phyloP scores from a whole-genome alignment of 192 early-diverging fungal genomes.

The Coemansia sp. region DNA sequence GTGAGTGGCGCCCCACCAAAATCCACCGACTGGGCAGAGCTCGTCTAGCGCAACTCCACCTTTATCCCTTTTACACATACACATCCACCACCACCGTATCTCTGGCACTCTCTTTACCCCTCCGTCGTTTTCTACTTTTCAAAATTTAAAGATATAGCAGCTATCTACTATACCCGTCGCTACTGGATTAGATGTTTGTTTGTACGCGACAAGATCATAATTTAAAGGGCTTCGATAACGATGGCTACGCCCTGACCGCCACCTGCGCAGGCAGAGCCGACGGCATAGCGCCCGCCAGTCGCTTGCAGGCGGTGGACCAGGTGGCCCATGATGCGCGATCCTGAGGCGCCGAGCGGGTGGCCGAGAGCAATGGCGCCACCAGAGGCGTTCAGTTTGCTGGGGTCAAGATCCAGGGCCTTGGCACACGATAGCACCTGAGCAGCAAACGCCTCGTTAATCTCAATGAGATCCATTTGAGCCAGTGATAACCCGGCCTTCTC shows the following conservation, averaged over 20 bases:
- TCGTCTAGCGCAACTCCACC: conserved; percentile 26
- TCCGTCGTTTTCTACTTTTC: neutral
- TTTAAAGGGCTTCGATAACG: conserved; percentile 61
- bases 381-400: conserved; percentile 75
- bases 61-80: neutral
- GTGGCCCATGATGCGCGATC: conserved; percentile 91
- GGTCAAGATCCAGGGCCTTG: conserved; percentile 84
- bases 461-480: conserved; percentile 86
- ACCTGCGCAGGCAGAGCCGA: conserved; percentile 96
- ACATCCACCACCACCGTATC: neutral
- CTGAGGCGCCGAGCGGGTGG: conserved; percentile 95
- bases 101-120: neutral
- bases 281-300: conserved; percentile 80
- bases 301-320: conserved; percentile 81
- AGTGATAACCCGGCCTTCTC: conserved; percentile 74
- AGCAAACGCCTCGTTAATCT: conserved; percentile 99
- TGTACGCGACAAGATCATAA: neutral
- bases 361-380: conserved; percentile 94
- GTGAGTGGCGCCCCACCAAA: conserved; percentile 56
- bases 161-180: too few species aligned
- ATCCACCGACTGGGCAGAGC: conserved; percentile 48
- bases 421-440: conserved; percentile 87
- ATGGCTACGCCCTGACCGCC: conserved; percentile 86
- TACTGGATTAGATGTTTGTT: too few species aligned
- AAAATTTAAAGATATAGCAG: too few species aligned